These are phyloP conservation scores for Coniochaeta pulveracea DNA, from an alignment of 2,329 filamentous ascomycete genomes.

Conservation along the genomic window DNA sequence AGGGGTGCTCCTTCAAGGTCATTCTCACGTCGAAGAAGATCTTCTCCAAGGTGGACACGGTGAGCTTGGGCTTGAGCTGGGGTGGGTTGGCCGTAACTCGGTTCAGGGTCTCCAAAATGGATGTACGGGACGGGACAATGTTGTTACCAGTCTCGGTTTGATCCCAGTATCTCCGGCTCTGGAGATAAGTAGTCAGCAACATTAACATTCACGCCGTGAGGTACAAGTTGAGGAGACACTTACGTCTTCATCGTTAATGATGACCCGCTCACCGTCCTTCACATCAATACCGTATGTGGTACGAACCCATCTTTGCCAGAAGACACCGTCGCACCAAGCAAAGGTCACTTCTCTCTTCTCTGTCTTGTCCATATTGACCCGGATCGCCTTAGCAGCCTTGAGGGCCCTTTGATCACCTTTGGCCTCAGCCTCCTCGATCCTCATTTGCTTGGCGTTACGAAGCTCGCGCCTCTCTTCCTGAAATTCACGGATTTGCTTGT, in stretches of 20 bases:
- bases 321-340: slow-evolving; percentile 93
- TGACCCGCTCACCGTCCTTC: slow-evolving; percentile 76
- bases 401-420: slow-evolving; percentile 81
- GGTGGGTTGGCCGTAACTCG: slow-evolving; percentile 59
- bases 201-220: not conserved
- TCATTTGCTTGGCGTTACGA: slow-evolving; percentile 85
- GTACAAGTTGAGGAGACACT: slow-evolving; percentile 26
- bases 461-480: slow-evolving; percentile 88
- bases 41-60: slow-evolving; percentile 61
- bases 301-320: slow-evolving; percentile 95
- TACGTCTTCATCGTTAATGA: slow-evolving; percentile 96
- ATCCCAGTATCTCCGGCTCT: slow-evolving; percentile 96
- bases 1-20: slow-evolving; percentile 47
- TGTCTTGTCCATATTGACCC: slow-evolving; percentile 80
- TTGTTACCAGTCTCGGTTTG: slow-evolving; percentile 77
- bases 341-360: slow-evolving; percentile 85
- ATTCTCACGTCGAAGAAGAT: slow-evolving; percentile 56
- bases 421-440: slow-evolving; percentile 93
- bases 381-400: slow-evolving; percentile 78
- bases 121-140: slow-evolving; percentile 80
- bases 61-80: slow-evolving; percentile 65
- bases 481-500: slow-evolving; percentile 85
- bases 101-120: slow-evolving; percentile 76
- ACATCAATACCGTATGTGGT: slow-evolving; percentile 92
- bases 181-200: slow-evolving; percentile 21